Conservation (phyloP, 192 early-diverging fungal genomes). For the Gonapodya prolifera region DNA sequence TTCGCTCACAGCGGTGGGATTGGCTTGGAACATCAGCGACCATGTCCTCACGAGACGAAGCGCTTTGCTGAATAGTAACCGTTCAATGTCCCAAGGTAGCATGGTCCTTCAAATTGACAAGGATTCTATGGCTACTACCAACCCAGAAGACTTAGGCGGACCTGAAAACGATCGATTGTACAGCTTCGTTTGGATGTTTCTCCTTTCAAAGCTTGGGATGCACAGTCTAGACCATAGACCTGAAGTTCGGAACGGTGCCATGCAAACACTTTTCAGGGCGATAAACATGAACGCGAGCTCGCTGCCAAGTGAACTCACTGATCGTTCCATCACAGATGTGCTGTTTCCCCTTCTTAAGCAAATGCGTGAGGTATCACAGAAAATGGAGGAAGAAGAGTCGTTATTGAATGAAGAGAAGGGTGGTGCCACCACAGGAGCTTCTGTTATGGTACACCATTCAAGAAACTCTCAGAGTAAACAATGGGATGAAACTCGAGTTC, state of each 20-base stretch:
- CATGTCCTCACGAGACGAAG: constrained; percentile 61
- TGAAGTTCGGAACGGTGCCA: constrained; percentile 86
- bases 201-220: constrained; percentile 67
- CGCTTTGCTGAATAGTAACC: not conserved
- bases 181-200: constrained; percentile 57
- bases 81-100: not conserved
- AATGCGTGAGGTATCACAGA: constrained; percentile 38
- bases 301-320: constrained; percentile 64
- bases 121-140: not conserved
- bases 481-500: constrained; percentile 81
- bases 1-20: constrained; percentile 76
- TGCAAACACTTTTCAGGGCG: constrained; percentile 88
- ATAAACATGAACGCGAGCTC: constrained; percentile 74
- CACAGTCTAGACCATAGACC: constrained; percentile 74
- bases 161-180: constrained; percentile 39
- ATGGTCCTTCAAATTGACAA: constrained; percentile 4
- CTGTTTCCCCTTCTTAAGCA: constrained; percentile 70
- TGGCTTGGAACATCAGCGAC: constrained; percentile 88
- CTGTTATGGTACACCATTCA: constrained; percentile 35
- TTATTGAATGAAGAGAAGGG: constrained; percentile 3
- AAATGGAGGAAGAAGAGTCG: constrained; percentile 11
- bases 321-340: constrained; percentile 71
- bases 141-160: not conserved
- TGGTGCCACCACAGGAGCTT: not conserved
- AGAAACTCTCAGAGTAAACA: constrained; percentile 55